These are phyloP conservation scores for Oryza meridionalis DNA, from an alignment of 176 grass and related monocot species.

Conservation along the genomic window DNA sequence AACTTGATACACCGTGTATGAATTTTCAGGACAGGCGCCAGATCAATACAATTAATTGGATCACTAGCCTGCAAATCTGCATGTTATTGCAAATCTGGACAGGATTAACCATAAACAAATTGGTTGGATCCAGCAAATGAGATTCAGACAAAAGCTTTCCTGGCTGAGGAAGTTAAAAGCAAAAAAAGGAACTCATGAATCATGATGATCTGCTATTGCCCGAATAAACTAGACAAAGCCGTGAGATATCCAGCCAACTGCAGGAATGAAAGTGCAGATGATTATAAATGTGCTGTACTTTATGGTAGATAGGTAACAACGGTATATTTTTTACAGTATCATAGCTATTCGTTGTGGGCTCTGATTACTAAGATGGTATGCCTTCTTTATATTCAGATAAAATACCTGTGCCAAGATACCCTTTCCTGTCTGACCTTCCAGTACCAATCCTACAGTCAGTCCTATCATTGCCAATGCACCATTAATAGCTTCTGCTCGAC, in stretches of 20 bases:
- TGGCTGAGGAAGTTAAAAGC: conserved; percentile 11
- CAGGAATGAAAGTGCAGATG: conserved; percentile 37
- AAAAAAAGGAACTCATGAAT: conserved; percentile 8
- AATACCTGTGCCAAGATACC: conserved; percentile 90
- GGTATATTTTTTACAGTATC: neutral
- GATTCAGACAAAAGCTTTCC: conserved; percentile 20
- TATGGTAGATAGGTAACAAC: neutral
- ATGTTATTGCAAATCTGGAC: conserved; percentile 3
- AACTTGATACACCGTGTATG: neutral
- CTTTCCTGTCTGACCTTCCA: conserved; percentile 92
- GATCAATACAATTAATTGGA: neutral
- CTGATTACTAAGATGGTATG: conserved; percentile 21
- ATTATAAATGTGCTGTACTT: conserved; percentile 2
- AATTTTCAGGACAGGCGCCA: conserved; percentile 15
- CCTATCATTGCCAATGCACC: conserved; percentile 88
- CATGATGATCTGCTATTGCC: conserved; percentile 25
- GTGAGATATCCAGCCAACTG: conserved; percentile 82
- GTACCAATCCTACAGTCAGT: conserved; percentile 72
- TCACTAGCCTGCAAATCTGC: neutral
- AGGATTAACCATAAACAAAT: conserved; percentile 33
- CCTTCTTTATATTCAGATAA: conserved; percentile 23
- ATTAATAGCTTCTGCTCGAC: conserved; percentile 86
- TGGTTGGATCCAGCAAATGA: conserved; percentile 31
- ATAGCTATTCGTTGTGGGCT: neutral
- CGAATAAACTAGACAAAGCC: conserved; percentile 59